These are phyloP conservation scores for Kurtzmaniella natalensis DNA, from an alignment of 1,139 yeast species.

Conservation along the genomic window DNA sequence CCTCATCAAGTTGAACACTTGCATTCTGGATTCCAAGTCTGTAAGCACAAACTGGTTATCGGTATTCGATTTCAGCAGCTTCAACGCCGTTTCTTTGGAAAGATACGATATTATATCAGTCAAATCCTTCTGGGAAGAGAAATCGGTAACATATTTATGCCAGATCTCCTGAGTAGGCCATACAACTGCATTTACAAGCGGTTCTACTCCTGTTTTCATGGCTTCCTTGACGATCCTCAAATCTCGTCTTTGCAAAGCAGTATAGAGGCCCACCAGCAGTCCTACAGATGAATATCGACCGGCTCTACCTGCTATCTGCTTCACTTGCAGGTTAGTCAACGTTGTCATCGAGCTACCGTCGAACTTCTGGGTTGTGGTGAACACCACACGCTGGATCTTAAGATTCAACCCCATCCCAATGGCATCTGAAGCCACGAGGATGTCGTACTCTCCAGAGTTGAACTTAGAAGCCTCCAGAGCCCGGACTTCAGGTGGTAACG, in stretches of 20 bases:
- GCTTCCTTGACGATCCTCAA: conserved; percentile 39
- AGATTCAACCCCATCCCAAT: conserved; percentile 96
- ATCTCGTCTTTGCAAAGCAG: conserved; percentile 46
- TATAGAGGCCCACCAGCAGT: conserved; percentile 55
- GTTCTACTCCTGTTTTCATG: conserved; percentile 33
- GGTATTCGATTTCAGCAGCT: too few species aligned
- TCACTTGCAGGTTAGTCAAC: conserved; percentile 62
- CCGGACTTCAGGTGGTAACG: conserved; percentile 93
- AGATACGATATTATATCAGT: conserved; percentile 45
- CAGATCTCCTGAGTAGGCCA: conserved; percentile 72
- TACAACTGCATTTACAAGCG: conserved; percentile 51
- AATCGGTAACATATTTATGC: conserved; percentile 53
- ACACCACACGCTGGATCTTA: conserved; percentile 74
- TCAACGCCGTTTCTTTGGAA: conserved; percentile 37
- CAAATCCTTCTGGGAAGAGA: conserved; percentile 36
- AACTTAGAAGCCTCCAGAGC: conserved; percentile 77
- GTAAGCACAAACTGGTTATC: conserved; percentile 31
- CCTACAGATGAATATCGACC: conserved; percentile 61
- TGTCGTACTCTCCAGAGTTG: conserved; percentile 70
- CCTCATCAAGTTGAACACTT: conserved; percentile 42
- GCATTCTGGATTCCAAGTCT: conserved; percentile 40
- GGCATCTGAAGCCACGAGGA: conserved; percentile 92
- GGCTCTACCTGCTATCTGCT: conserved; percentile 96
- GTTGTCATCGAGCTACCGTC: conserved; percentile 53
- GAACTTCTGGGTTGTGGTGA: conserved; percentile 63